Evolutionary conservation across 257 asterid species (phyloP), one percentile per base, ranked within the genome.

Genomic region (Parsonsia alboflavescens): DNA sequence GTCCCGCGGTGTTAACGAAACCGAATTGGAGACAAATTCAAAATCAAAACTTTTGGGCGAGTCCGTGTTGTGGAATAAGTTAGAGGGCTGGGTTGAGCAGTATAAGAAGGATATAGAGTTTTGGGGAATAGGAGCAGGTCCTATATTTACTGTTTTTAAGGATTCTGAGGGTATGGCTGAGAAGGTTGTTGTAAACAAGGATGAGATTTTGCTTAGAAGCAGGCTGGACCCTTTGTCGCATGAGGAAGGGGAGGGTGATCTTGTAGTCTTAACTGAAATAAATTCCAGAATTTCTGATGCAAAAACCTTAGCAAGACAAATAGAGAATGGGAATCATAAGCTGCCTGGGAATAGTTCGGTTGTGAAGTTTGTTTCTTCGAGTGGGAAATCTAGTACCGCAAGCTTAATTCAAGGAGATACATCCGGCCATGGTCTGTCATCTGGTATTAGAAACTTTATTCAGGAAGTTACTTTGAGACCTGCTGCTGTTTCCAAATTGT

Each of bases 1-100:
- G 33, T 75, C 73, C 66, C 75, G 59, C 64, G 72, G 62, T 76
- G 79, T 68, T 22, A 36, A 73, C 44, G 84, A 64, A 22, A 41
- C 79, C 3, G 87, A 75, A 57, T 22, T 53, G 33, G 89, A 71
- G 65, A 16, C 58, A 52, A 19, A 17, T 4, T 72, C 80, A 26
- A 77, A 74, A 71, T 80, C 84, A 39, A 81, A 79, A 59, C 72
- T 75, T 69, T 80, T 82, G 48, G 87, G 90, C n/a, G 90, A 85
- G 65, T 86, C 92, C 41, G 68, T 84, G 58, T 72, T 86, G 83
- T 86, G 86, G 96, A 87, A 84, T 80, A 88, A 85, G 80, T 82
- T 92, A 57, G 98, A 88, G 85, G 80, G 82, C 70, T 92, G 97
- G 99, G 88, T 88, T 77, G 96, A 88, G 80, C 96, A 87, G 88